Percentiles rank a stretch among this genome's conserved stretches.
These are phyloP conservation scores for Begonia masoniana DNA, from an alignment of 306 rosid genomes.

Conservation along the genomic window DNA sequence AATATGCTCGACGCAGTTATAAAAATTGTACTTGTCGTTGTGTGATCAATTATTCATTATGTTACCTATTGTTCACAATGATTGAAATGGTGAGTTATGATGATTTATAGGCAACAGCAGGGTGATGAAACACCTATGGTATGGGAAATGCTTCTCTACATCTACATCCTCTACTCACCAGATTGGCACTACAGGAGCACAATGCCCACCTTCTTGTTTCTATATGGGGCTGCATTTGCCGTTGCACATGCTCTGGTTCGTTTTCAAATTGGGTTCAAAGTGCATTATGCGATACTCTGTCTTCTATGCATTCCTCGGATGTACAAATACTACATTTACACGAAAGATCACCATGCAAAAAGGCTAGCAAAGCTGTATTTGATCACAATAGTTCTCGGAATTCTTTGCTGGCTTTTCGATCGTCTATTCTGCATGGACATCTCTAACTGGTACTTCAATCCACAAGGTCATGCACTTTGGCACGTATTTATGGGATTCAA, in stretches of 20 bases:
- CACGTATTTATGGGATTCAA: slow-evolving; percentile 68
- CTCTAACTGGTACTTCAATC: slow-evolving; percentile 47
- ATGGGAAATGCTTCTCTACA: slow-evolving; percentile 78
- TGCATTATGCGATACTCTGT: slow-evolving; percentile 51
- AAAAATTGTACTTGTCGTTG: too few relatives aligned
- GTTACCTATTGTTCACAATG: too few relatives aligned
- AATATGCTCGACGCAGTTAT: too few relatives aligned
- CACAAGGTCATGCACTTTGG: slow-evolving; percentile 84
- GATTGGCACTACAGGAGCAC: slow-evolving; percentile 86
- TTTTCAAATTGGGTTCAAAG: slow-evolving; percentile 55
- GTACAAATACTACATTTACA: slow-evolving; percentile 81
- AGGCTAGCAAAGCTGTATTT: slow-evolving; percentile 50
- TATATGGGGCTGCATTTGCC: slow-evolving; percentile 54
- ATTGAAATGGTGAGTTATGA: too few relatives aligned
- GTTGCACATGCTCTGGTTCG: slow-evolving; percentile 38
- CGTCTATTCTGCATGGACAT: slow-evolving; percentile 50
- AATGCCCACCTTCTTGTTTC: slow-evolving; percentile 72
- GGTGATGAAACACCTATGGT: slow-evolving; percentile 91
- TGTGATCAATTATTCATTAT: too few relatives aligned
- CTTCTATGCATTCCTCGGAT: slow-evolving; percentile 83
- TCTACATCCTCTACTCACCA: slow-evolving; percentile 81
- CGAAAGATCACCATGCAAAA: slow-evolving; percentile 44
- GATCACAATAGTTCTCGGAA: slow-evolving; percentile 36
- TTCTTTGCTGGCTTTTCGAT: slow-evolving; percentile 49
- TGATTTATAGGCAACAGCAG: slow-evolving; percentile 63